These are phyloP conservation scores for Massarina eburnea DNA, from an alignment of 2,329 filamentous ascomycete genomes.

Conservation along the genomic window DNA sequence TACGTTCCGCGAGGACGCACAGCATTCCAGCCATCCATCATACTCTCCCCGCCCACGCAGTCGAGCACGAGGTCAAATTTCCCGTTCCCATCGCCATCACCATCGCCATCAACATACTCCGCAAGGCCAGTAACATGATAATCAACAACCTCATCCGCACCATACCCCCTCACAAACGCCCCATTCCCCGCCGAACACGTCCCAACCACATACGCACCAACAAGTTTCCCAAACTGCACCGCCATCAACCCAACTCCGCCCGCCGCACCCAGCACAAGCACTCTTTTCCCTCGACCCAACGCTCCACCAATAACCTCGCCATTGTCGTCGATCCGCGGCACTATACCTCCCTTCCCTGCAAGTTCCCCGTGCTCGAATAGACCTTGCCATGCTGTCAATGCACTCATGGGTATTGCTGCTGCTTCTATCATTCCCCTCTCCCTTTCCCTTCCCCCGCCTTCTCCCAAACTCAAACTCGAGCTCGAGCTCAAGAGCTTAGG, in stretches of 20 bases:
- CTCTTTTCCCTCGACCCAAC: slow-evolving; percentile 34
- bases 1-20: slow-evolving; percentile 43
- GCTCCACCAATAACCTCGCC: slow-evolving; percentile 11
- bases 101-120: slow-evolving; percentile 32
- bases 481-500: slow-evolving; percentile 40
- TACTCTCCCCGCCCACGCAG: slow-evolving; percentile 45
- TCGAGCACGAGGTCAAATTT: slow-evolving; percentile 51
- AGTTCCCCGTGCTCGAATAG: slow-evolving; percentile 40
- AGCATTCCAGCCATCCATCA: slow-evolving; percentile 48
- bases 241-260: slow-evolving; percentile 49
- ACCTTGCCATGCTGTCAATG: slow-evolving; percentile 49
- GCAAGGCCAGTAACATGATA: slow-evolving; percentile 38
- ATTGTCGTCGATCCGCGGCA: slow-evolving; percentile 8
- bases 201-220: slow-evolving; percentile 45
- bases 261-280: slow-evolving; percentile 47
- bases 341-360: slow-evolving; percentile 4
- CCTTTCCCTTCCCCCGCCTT: no score
- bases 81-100: slow-evolving; percentile 14
- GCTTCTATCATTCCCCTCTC: slow-evolving; percentile 31
- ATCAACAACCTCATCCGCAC: slow-evolving; percentile 47
- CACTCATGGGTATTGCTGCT: slow-evolving; percentile 45
- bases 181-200: slow-evolving; percentile 42
- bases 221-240: slow-evolving; percentile 45
- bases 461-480: no score
- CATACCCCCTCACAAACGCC: slow-evolving; percentile 42